phyloP scores from a whole-genome alignment of 148 eudicot genomes.

The Agrostemma githago region DNA sequence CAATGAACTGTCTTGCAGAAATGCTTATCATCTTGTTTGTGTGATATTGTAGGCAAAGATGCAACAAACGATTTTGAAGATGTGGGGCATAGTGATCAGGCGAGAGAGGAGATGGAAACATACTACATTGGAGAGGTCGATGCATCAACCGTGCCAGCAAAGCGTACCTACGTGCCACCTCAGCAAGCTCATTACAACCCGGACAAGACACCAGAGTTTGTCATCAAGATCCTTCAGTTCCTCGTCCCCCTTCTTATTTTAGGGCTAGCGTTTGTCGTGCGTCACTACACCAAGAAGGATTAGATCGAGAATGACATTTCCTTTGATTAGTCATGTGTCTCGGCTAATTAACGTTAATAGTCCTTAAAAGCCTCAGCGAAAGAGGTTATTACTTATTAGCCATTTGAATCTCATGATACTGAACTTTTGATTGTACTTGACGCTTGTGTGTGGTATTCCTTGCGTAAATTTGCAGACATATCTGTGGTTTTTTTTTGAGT shows the following conservation, averaged over 20 bases:
- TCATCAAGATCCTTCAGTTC: slow-evolving; percentile 69
- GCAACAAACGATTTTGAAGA: slow-evolving; percentile 86
- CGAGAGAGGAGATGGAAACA: slow-evolving; percentile 60
- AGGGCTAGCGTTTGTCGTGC: slow-evolving; percentile 65
- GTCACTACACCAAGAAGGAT: slow-evolving; percentile 68
- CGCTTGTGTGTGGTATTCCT: slow-evolving; percentile 16
- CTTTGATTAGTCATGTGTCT: slow-evolving; percentile 1
- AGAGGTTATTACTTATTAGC: not conserved
- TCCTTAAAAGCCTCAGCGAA: not conserved
- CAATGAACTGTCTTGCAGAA: not conserved
- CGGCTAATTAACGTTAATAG: not conserved
- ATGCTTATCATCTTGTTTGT: not conserved
- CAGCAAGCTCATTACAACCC: slow-evolving; percentile 50
- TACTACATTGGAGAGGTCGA: slow-evolving; percentile 70
- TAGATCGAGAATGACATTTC: slow-evolving; percentile 31
- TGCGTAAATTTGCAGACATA: not conserved
- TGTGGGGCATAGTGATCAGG: slow-evolving; percentile 73
- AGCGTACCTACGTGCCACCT: slow-evolving; percentile 47
- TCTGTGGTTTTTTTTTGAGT: not conserved
- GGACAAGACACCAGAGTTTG: slow-evolving; percentile 49
- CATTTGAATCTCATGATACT: slow-evolving; percentile 5
- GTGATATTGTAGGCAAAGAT: slow-evolving; percentile 59
- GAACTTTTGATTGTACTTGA: not conserved
- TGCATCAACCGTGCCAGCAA: slow-evolving; percentile 47
- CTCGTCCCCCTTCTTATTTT: slow-evolving; percentile 64